Conservation (phyloP, 1,139 yeast species). For the Diutina ranongensis region DNA sequence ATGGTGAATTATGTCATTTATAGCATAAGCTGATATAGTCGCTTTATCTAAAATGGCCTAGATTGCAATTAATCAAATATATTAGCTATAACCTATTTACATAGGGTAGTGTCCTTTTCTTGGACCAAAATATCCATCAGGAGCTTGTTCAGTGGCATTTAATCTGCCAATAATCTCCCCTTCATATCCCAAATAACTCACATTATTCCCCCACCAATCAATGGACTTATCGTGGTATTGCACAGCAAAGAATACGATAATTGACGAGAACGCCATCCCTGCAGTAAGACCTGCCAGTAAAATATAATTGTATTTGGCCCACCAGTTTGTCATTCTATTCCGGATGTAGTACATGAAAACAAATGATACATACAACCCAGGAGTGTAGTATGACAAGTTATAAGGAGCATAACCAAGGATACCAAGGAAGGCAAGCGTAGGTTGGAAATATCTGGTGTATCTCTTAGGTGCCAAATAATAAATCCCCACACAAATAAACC, state of each 20-base stretch:
- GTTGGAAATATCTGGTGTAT: constrained; percentile 25
- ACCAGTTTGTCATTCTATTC: constrained; percentile 40
- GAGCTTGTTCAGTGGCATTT: constrained; percentile 14
- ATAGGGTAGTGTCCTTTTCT: constrained; percentile 24
- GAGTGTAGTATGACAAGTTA: constrained; percentile 41
- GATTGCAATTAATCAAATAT: neutral
- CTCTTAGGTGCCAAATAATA: neutral
- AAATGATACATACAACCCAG: constrained; percentile 36
- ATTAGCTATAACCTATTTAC: neutral
- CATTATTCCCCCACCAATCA: constrained; percentile 54
- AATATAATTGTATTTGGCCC: constrained; percentile 57
- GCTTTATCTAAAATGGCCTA: too few species aligned
- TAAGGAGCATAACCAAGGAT: constrained; percentile 41
- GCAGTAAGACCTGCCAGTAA: constrained; percentile 42
- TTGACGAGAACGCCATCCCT: constrained; percentile 47
- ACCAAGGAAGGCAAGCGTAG: constrained; percentile 38
- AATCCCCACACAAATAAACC: constrained; percentile 32
- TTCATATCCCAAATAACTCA: constrained; percentile 31
- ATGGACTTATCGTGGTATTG: constrained; percentile 29
- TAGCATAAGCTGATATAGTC: too few species aligned
- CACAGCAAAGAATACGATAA: constrained; percentile 44
- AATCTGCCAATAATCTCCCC: constrained; percentile 33
- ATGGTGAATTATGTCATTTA: too few species aligned
- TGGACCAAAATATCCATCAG: constrained; percentile 38
- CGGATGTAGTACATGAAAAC: constrained; percentile 43